phyloP scores from a whole-genome alignment of 495 filamentous ascomycete species.

The Tuber magnatum region DNA sequence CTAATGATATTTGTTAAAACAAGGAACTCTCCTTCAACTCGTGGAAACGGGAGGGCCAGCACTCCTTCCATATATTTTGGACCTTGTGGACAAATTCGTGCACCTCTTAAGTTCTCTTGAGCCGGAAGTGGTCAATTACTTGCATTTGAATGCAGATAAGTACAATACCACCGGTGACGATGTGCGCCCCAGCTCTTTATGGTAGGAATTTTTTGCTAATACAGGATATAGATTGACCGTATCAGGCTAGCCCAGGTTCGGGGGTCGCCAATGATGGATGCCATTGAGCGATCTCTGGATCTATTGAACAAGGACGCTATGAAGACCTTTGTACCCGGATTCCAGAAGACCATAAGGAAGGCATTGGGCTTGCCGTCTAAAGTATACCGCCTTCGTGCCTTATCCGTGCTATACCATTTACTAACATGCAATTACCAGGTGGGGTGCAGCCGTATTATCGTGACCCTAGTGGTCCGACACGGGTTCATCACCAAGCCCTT shows the following conservation, averaged over 20 bases:
- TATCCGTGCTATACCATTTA: not conserved
- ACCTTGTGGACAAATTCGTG: conserved; percentile 71
- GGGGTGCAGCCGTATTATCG: conserved; percentile 75
- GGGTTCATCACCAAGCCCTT: conserved; percentile 66
- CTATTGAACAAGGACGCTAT: conserved; percentile 71
- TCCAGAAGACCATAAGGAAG: conserved; percentile 72
- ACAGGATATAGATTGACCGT: conserved; percentile 60
- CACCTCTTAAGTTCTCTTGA: conserved; percentile 78
- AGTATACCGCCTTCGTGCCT: conserved; percentile 19
- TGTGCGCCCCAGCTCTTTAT: conserved; percentile 2
- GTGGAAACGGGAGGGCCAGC: conserved; percentile 73
- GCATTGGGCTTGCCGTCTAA: conserved; percentile 88
- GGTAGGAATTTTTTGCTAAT: not conserved
- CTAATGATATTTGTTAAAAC: conserved; percentile 14
- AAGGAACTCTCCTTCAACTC: conserved; percentile 69
- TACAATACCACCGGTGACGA: conserved; percentile 74
- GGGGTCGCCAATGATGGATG: conserved; percentile 84
- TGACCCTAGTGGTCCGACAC: conserved; percentile 75
- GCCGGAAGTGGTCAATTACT: conserved; percentile 75
- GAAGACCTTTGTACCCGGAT: conserved; percentile 58
- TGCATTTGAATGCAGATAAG: conserved; percentile 80
- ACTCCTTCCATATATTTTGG: conserved; percentile 70
- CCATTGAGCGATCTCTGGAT: conserved; percentile 82
- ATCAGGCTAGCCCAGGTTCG: conserved; percentile 70
- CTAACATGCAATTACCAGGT: conserved; percentile 45